These are phyloP conservation scores for Cucumis variabilis DNA, from an alignment of 331 rosid species.

Conservation along the genomic window DNA sequence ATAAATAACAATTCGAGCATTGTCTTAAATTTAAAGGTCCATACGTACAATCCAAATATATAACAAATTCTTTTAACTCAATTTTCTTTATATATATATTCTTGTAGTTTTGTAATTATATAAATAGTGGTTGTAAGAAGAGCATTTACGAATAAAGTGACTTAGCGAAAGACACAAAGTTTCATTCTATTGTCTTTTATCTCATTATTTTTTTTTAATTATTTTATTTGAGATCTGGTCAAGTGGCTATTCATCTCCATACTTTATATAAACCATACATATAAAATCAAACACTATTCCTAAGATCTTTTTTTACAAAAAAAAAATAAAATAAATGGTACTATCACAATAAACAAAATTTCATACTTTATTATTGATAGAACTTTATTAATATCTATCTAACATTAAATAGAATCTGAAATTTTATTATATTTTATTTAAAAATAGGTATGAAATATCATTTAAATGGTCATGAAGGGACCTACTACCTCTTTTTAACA, in stretches of 20 bases:
- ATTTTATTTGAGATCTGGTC: neutral
- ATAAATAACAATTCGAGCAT: neutral
- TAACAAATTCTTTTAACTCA: neutral
- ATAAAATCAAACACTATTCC: neutral
- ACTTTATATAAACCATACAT: neutral
- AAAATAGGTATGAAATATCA: too few relatives aligned
- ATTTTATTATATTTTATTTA: too few relatives aligned
- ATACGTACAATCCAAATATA: neutral
- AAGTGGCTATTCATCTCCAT: neutral
- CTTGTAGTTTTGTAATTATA: neutral
- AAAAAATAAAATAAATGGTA: too few relatives aligned
- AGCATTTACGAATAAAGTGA: constrained; percentile 9
- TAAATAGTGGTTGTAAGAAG: neutral
- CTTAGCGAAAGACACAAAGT: neutral
- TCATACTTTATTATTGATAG: too few relatives aligned
- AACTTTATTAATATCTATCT: too few relatives aligned
- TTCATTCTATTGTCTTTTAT: neutral
- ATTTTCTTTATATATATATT: neutral
- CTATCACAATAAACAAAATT: too few relatives aligned
- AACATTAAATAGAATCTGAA: too few relatives aligned
- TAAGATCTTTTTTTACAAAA: neutral
- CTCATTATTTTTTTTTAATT: neutral
- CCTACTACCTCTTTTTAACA: neutral
- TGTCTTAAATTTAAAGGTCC: neutral
- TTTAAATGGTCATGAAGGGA: neutral